A percentile compares a stretch with the other conserved stretches of the same genome.
Evolutionary conservation across 768 basidiomycete genomes (phyloP).

Genomic region (Naganishia antarctica): DNA sequence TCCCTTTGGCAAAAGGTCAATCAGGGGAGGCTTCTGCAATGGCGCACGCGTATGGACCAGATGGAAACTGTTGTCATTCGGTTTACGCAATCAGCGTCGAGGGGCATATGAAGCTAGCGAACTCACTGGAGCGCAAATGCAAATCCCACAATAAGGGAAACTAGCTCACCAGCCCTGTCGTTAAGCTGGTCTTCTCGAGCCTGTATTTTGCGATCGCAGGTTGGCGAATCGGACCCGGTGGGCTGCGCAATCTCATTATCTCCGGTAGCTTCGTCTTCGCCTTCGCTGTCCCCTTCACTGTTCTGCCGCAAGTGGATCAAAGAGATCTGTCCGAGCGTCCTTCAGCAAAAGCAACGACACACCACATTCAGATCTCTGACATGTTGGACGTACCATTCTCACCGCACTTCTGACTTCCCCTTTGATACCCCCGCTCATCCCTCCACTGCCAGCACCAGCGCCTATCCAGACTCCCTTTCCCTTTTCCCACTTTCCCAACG

Average conservation of each 20-base stretch:
- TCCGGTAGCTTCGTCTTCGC: neutral
- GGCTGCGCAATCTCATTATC: neutral
- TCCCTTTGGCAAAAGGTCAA: conserved; percentile 42
- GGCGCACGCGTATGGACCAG: conserved; percentile 39
- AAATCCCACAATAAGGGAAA: conserved; percentile 41
- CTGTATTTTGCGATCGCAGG: no score
- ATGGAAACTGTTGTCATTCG: conserved; percentile 39
- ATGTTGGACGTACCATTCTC: conserved; percentile 37
- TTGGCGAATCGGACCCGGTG: no score
- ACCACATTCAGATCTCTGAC: no score
- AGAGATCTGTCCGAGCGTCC: neutral
- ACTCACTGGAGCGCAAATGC: conserved; percentile 47
- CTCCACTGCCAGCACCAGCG: conserved; percentile 14
- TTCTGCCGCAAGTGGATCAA: neutral
- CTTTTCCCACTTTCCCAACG: conserved; percentile 45
- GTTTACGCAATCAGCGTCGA: neutral
- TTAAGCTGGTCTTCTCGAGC: conserved; percentile 19
- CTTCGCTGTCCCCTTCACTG: neutral
- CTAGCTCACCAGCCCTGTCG: conserved; percentile 39
- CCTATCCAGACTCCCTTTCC: conserved; percentile 44
- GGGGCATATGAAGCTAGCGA: no score
- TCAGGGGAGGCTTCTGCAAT: conserved; percentile 41
- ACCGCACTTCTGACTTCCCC: conserved; percentile 40
- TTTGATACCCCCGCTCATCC: conserved; percentile 30
- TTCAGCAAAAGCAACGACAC: neutral